Evolutionary conservation across 139 green algal genomes (phyloP).

Genomic region (Closterium sp.): DNA sequence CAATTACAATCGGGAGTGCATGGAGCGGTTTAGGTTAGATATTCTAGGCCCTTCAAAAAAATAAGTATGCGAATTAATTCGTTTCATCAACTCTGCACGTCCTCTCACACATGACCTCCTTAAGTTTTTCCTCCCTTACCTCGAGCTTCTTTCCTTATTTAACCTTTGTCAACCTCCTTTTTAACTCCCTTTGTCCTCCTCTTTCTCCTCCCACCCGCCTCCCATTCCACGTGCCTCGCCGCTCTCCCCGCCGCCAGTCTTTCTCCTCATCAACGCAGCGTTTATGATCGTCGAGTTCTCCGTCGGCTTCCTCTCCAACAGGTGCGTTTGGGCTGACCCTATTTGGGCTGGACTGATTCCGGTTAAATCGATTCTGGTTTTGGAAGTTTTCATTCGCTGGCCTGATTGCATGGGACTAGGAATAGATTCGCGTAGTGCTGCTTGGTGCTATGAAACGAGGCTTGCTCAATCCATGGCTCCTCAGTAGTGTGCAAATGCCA

Average conservation of each 20-base stretch:
- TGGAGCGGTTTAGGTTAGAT: too few species aligned
- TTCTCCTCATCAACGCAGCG: slow-evolving; percentile 52
- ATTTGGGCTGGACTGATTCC: neutral
- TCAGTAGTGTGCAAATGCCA: too few species aligned
- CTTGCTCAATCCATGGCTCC: too few species aligned
- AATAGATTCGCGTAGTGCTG: too few species aligned
- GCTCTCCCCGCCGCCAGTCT: slow-evolving; percentile 19
- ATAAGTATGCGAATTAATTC: too few species aligned
- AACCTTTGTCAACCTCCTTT: neutral
- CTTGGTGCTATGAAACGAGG: too few species aligned
- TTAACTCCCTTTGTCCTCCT: neutral
- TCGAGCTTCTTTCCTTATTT: neutral
- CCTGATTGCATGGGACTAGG: neutral
- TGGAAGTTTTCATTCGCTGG: too few species aligned
- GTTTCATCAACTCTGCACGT: too few species aligned
- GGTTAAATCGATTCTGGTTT: neutral
- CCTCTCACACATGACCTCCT: too few species aligned
- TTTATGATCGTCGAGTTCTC: slow-evolving; percentile 58
- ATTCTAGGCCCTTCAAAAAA: too few species aligned
- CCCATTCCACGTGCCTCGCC: neutral
- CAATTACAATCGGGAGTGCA: too few species aligned
- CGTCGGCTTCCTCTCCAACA: slow-evolving; percentile 52
- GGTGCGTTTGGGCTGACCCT: slow-evolving; percentile 36
- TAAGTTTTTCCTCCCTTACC: neutral
- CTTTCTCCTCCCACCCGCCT: neutral